These are phyloP conservation scores for Xanthoconium separans DNA, from an alignment of 1,284 basidiomycete species.

Conservation along the genomic window DNA sequence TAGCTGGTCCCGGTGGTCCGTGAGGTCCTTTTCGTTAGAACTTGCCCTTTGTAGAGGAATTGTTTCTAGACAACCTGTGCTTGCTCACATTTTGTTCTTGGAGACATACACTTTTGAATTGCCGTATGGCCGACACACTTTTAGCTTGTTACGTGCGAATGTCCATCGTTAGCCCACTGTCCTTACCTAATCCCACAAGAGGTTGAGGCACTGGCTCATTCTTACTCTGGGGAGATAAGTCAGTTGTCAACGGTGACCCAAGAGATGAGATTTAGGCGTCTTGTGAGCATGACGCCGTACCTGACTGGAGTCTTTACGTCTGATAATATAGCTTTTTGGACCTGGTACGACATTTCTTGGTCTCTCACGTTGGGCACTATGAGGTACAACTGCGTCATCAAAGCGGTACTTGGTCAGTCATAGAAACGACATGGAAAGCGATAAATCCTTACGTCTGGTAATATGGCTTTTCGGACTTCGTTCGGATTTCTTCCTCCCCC, in stretches of 20 bases:
- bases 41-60: neutral
- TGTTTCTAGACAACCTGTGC: neutral
- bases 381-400: too few relatives aligned
- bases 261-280: slow-evolving; percentile 1
- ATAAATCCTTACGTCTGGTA: neutral
- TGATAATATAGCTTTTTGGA: neutral
- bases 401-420: too few relatives aligned
- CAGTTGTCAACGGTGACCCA: neutral
- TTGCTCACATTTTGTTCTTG: too few relatives aligned
- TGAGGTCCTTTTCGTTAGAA: neutral
- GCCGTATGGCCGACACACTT: too few relatives aligned
- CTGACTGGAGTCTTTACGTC: neutral
- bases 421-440: neutral
- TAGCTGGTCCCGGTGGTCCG: too few relatives aligned
- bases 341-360: too few relatives aligned
- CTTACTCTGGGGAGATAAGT: too few relatives aligned
- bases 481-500: neutral
- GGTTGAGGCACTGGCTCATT: too few relatives aligned
- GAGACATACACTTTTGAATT: too few relatives aligned
- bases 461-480: neutral
- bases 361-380: too few relatives aligned
- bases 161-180: neutral
- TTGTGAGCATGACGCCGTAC: slow-evolving; percentile 2
- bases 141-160: too few relatives aligned
- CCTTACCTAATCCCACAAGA: neutral